Conservation (phyloP, 2,329 filamentous ascomycete genomes). For the Fusarium mangiferae region DNA sequence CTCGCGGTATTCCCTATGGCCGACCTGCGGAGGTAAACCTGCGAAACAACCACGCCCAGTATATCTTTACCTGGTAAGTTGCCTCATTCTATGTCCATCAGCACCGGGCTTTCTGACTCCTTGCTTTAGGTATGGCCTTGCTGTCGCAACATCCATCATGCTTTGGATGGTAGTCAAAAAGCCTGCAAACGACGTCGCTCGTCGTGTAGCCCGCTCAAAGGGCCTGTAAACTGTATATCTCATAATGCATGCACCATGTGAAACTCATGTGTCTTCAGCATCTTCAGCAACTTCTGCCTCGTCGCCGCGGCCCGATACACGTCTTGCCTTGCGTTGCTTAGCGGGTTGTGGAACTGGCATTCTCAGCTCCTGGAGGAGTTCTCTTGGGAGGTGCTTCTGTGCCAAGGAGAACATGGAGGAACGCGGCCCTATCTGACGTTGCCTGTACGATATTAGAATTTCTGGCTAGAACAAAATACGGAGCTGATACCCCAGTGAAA, state of each 20-base stretch:
- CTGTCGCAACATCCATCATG: conserved; percentile 90
- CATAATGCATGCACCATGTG: conserved; percentile 16
- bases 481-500: conserved; percentile 34
- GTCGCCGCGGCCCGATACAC: conserved; percentile 43
- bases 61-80: conserved; percentile 97
- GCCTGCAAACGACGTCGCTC: conserved; percentile 76
- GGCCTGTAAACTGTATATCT: conserved; percentile 39
- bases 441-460: conserved; percentile 63
- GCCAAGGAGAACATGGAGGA: conserved; percentile 88
- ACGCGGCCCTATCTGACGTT: conserved; percentile 77
- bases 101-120: neutral
- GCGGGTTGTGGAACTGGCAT: conserved; percentile 69
- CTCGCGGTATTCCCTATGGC: conserved; percentile 88
- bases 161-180: conserved; percentile 95
- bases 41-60: conserved; percentile 96
- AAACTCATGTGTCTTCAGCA: conserved; percentile 50
- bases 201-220: conserved; percentile 64
- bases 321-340: conserved; percentile 56
- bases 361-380: conserved; percentile 83
- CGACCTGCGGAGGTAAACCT: conserved; percentile 89
- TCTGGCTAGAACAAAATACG: conserved; percentile 34
- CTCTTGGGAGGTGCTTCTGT: conserved; percentile 81
- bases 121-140: conserved; percentile 80
- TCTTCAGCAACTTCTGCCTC: conserved; percentile 52
- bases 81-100: neutral